Evolutionary conservation across 257 asterid species (phyloP), one percentile per base, ranked within the genome.

Genomic region (Solanum ossicruentum): DNA sequence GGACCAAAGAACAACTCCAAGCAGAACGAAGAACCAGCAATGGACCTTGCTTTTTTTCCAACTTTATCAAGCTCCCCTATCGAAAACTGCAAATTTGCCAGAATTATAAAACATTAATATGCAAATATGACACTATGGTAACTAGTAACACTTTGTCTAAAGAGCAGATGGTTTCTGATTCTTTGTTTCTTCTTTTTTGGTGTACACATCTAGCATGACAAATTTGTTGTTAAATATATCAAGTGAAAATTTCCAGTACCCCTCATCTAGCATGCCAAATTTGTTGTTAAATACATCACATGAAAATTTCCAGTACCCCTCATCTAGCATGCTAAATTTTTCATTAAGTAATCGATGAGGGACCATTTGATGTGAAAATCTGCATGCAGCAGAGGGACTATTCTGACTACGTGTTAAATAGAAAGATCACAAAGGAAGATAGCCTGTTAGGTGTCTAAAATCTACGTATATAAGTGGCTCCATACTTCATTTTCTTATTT

Each of bases 1-100:
- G 97, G 97, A 49, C 94, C 97, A 82, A 92, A 93, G 75, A 95
- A 86, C 89, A 95, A 41, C 90, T 95, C 98, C 91, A 93, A 75
- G 89, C 93, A 89, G 91, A 93, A 95, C 1, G 95, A 88, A 56
- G 95, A 92, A 20, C 98, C 97, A 72, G 95, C 91, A 2, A 93
- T 88, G 3, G 94, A 92, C 52, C 86, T 90, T 2, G 92, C 98
- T 87, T 85, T 92, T 72, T 82, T 90, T 63, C 95, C 95, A 54
- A 92, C 95, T 88, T 95, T 95, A 88, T 95, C 98, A 86, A 95
- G 67, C 80, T 95, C 98, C 47, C 55, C 55, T 28, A 88, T 3
- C 10, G 94, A 70, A 83, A 95, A 91, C 97, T 95, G 92, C 56
- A 81, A 41, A 10, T 8, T 86, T 86, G 80, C 61, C 39, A 41